phyloP scores from a whole-genome alignment of 352 stramenopile species.

The Globisporangium rhizosaccharum region DNA sequence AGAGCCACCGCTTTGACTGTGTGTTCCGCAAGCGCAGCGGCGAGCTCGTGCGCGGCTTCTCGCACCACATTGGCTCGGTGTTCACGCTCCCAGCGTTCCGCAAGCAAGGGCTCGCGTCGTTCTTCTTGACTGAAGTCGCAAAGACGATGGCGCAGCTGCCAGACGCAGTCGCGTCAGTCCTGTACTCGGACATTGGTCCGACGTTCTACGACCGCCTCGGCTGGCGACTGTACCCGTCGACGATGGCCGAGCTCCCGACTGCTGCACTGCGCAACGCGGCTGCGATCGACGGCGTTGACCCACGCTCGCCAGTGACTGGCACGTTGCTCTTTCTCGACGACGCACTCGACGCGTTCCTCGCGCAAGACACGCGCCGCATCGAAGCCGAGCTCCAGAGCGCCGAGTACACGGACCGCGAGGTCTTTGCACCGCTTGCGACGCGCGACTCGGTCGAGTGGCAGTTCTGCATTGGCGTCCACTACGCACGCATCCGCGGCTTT shows the following conservation, averaged over 20 bases:
- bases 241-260: slow-evolving; percentile 29
- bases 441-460: slow-evolving; percentile 63
- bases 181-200: slow-evolving; percentile 68
- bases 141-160: slow-evolving; percentile 24
- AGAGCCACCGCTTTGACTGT: slow-evolving; percentile 56
- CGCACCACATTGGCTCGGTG: slow-evolving; percentile 59
- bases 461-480: slow-evolving; percentile 52
- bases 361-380: slow-evolving; percentile 30
- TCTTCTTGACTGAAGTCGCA: slow-evolving; percentile 39
- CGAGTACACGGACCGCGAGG: slow-evolving; percentile 22
- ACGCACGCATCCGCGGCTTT: slow-evolving; percentile 28
- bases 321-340: slow-evolving; percentile 29
- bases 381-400: slow-evolving; percentile 23
- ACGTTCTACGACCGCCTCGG: slow-evolving; percentile 59
- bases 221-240: slow-evolving; percentile 47
- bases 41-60: slow-evolving; percentile 36
- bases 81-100: slow-evolving; percentile 52
- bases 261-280: slow-evolving; percentile 7
- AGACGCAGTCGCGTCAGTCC: slow-evolving; percentile 30
- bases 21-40: slow-evolving; percentile 25
- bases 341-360: slow-evolving; percentile 31
- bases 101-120: slow-evolving; percentile 36
- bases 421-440: slow-evolving; percentile 41
- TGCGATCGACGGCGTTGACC: background rate
- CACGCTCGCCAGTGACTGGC: background rate